A percentile compares a stretch with the other conserved stretches of the same genome.
Conservation (phyloP, 163 green algal species). For the Prototheca stagnorum region DNA sequence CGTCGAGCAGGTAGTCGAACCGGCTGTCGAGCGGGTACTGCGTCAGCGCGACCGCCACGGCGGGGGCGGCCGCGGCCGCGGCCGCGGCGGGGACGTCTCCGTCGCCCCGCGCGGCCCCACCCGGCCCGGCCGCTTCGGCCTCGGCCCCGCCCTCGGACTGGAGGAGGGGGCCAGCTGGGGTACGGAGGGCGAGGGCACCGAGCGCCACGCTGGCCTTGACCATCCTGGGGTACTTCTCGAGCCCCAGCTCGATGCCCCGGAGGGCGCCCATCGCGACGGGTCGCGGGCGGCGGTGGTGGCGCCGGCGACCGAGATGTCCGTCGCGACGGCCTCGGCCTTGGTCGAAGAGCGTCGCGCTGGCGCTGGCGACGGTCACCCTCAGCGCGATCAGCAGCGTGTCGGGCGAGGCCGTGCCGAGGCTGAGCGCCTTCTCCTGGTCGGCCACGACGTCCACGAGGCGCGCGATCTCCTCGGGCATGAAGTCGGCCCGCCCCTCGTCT, state of each 20-base stretch:
- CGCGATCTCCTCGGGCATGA: slow-evolving; percentile 40
- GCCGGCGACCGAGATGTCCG: too few species aligned
- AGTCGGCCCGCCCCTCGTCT: slow-evolving; percentile 12
- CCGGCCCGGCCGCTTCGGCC: too few species aligned
- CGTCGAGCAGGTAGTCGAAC: too few species aligned
- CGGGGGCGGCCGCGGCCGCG: too few species aligned
- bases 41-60: too few species aligned
- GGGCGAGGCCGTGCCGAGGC: slow-evolving; percentile 29
- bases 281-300: background rate
- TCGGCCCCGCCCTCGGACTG: too few species aligned
- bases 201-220: slow-evolving; percentile 27
- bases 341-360: slow-evolving; percentile 29
- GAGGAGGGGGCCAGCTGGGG: slow-evolving; percentile 47
- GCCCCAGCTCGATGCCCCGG: slow-evolving; percentile 13
- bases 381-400: slow-evolving; percentile 36
- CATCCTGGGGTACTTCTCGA: slow-evolving; percentile 27
- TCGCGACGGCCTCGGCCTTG: too few species aligned
- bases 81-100: too few species aligned
- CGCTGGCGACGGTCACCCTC: slow-evolving; percentile 21
- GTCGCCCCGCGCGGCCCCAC: too few species aligned
- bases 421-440: slow-evolving; percentile 38
- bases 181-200: slow-evolving; percentile 37
- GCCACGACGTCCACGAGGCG: slow-evolving; percentile 47
- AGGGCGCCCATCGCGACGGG: background rate
- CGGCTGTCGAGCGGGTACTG: too few species aligned